These are phyloP conservation scores for Arthrobotrys sphaeroides DNA, from an alignment of 2,329 filamentous ascomycete species.

Conservation along the genomic window DNA sequence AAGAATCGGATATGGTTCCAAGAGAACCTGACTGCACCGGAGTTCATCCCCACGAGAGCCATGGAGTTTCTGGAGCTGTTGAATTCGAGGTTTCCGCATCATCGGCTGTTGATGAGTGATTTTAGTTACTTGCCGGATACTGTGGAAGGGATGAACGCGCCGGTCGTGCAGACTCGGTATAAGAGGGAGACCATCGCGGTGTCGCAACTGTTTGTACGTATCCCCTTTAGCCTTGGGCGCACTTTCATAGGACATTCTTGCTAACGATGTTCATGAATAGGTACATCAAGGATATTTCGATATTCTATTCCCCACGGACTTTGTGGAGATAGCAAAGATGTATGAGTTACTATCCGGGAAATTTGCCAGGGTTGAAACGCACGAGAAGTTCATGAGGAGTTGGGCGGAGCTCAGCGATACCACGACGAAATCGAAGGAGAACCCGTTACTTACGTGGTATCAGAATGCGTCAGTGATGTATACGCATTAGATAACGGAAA, in stretches of 20 bases:
- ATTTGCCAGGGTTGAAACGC: conserved; percentile 81
- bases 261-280: conserved; percentile 62
- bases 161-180: conserved; percentile 95
- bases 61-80: conserved; percentile 98
- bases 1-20: conserved; percentile 72
- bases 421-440: conserved; percentile 87
- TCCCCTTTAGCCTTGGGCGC: not conserved
- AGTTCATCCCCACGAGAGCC: conserved; percentile 92
- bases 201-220: conserved; percentile 82
- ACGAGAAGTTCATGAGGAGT: conserved; percentile 87
- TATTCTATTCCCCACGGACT: conserved; percentile 97
- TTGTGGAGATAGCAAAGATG: conserved; percentile 80
- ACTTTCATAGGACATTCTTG: not conserved
- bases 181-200: conserved; percentile 87
- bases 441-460: conserved; percentile 91
- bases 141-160: conserved; percentile 84
- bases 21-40: conserved; percentile 79
- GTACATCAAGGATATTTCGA: conserved; percentile 99
- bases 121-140: conserved; percentile 87
- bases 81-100: conserved; percentile 85
- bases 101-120: conserved; percentile 87
- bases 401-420: conserved; percentile 95
- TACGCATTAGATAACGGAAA: conserved; percentile 70
- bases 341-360: conserved; percentile 94
- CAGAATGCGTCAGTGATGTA: conserved; percentile 93